Evolutionary conservation across 2,329 filamentous ascomycete genomes (phyloP), one percentile per base, ranked within the genome.

Genomic region (Colletotrichum godetiae): DNA sequence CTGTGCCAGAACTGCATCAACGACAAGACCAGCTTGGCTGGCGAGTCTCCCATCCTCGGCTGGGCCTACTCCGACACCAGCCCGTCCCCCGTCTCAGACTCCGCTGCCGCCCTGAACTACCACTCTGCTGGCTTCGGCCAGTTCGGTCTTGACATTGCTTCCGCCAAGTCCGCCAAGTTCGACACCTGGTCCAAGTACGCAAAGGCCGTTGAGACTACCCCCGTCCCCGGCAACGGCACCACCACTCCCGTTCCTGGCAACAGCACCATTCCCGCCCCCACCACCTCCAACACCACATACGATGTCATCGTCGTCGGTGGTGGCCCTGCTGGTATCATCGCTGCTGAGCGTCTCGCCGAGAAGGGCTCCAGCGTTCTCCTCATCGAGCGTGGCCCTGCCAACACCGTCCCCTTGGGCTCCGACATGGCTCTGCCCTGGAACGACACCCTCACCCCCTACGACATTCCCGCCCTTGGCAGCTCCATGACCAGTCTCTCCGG

Each of bases 1-100:
- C 82, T 89, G 49, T 90, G 88, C 76, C 79, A 82, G 58, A 81
- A 81, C 12, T 88, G 86, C 68, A 79, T 86, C 68, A 78, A 79
- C 5, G 82, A 83, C 67, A 75, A 78, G 13, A 81, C 81, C 0
- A 78, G 77, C 15, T 77, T 84, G 60, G 76, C 79, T 22, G 76
- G 72, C 27, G 75, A 74, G 31, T 76, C 67, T 4, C 76, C 78
- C 49, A 76, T 82, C 27, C 77, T 86, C 22, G 84, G 83, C n/a
- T 87, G 82, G 71, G 84, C 84, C 13, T 81, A 81, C 62, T 82
- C 83, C 5, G 77, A 77, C 8, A 77, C 77, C 8, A 78, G 80
- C 35, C 80, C 83, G 8, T 78, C 77, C 0, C 78, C 78, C 4
- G 79, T 81, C 1, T 78, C 81, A 0, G 78, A 82, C 55, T 69